Percentiles rank a stretch among this genome's conserved stretches.
Evolutionary conservation across 1,284 basidiomycete species (phyloP).

Genomic region (Anthracocystis walkeri): DNA sequence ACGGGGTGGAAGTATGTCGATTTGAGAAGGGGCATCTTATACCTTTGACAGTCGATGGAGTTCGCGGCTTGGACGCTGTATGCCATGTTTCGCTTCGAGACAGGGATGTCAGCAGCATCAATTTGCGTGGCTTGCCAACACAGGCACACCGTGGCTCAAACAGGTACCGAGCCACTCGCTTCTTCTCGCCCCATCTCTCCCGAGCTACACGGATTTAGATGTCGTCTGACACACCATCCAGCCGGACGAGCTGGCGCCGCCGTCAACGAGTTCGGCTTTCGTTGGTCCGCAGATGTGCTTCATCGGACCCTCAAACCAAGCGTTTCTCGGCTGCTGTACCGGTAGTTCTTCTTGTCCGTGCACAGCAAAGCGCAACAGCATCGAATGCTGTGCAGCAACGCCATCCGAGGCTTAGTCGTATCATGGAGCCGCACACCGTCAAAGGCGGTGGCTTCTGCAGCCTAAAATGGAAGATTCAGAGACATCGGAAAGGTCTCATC

Average conservation of each 20-base stretch:
- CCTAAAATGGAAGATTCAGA: neutral
- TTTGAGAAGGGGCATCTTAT: neutral
- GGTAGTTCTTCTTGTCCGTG: no score
- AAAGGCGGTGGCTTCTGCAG: constrained; percentile 2
- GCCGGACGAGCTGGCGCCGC: neutral
- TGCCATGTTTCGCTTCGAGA: neutral
- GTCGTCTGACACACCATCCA: constrained; percentile 2
- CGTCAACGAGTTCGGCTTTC: neutral
- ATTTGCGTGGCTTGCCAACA: no score
- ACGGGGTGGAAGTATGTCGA: neutral
- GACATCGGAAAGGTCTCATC: constrained; percentile 8
- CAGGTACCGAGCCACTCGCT: neutral
- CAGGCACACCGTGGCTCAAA: no score
- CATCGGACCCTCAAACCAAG: neutral
- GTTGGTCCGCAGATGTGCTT: neutral
- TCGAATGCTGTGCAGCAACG: neutral
- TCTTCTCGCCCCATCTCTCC: neutral
- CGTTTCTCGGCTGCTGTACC: neutral
- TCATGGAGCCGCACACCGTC: neutral
- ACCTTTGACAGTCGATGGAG: neutral
- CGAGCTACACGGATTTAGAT: neutral
- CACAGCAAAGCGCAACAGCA: no score
- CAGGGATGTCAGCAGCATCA: neutral
- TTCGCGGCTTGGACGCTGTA: neutral
- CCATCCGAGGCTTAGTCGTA: neutral